A percentile compares a stretch with the other conserved stretches of the same genome.
These are phyloP conservation scores for Pseudogymnoascus sp. DNA, from an alignment of 2,329 filamentous ascomycete genomes.

Conservation along the genomic window DNA sequence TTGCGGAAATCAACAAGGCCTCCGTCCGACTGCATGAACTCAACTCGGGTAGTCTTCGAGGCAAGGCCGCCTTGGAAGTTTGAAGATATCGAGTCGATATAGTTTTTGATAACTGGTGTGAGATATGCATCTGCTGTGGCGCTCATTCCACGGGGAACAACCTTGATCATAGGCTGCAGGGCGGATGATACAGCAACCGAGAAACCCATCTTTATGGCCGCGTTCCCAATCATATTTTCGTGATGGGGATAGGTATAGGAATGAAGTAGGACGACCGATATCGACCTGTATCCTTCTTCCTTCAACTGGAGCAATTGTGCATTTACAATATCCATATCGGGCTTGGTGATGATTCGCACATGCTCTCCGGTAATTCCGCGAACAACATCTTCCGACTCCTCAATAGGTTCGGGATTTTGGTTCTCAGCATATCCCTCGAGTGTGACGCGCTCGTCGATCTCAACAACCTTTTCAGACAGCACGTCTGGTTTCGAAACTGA, in stretches of 20 bases:
- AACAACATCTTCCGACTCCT: slow-evolving; percentile 43
- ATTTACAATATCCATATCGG: slow-evolving; percentile 34
- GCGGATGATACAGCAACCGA: slow-evolving; percentile 55
- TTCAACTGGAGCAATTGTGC: slow-evolving; percentile 46
- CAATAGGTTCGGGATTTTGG: slow-evolving; percentile 53
- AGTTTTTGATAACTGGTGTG: slow-evolving; percentile 58
- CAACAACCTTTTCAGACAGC: slow-evolving; percentile 58
- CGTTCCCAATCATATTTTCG: slow-evolving; percentile 49
- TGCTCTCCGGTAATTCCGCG: slow-evolving; percentile 56
- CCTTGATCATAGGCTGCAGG: slow-evolving; percentile 64
- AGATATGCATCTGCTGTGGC: slow-evolving; percentile 62
- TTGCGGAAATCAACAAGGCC: slow-evolving; percentile 39
- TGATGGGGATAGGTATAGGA: slow-evolving; percentile 62
- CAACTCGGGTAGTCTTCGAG: slow-evolving; percentile 52
- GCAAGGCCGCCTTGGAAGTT: slow-evolving; percentile 56
- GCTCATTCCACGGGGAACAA: slow-evolving; percentile 56
- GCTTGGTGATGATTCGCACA: slow-evolving; percentile 47
- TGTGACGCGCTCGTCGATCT: slow-evolving; percentile 64
- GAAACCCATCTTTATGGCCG: slow-evolving; percentile 57
- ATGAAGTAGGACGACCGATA: slow-evolving; percentile 60
- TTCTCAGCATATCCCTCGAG: slow-evolving; percentile 65
- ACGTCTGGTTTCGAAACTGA: slow-evolving; percentile 58
- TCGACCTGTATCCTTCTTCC: slow-evolving; percentile 49
- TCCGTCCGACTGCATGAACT: slow-evolving; percentile 54
- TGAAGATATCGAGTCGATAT: slow-evolving; percentile 55